Base-by-base conservation (phyloP, 441 rosid genomes). In the Populus hybrid region DNA sequence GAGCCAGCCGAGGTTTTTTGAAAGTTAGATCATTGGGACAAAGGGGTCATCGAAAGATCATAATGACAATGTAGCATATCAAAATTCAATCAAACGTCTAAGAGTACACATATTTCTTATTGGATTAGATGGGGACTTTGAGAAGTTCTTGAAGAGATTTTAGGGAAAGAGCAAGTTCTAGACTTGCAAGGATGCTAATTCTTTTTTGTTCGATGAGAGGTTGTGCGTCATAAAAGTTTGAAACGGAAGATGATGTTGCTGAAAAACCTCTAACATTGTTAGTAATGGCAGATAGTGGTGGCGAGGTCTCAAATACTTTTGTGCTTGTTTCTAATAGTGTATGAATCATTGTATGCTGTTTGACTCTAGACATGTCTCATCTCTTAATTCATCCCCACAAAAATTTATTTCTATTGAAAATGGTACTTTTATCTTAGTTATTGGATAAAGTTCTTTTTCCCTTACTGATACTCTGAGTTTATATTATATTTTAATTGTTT, bases 331-430 rank as follows among this genome's bases (percentile, higher is more conserved):
- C 1, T 0, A 64, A 77, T 64, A 24, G 1, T 72, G 14, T 35
- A 72, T 78, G 59, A 74, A 72, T 78, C 30, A 46, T 72, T 72
- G 66, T 42, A 67, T 78, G 68, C 20, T 36, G 4, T 78, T 64
- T 71, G 46, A 69, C 69, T 14, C 61, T 70, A 69, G 5, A 53
- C 36, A 32, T 1, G 24, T 77, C 5, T 12, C 4, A 10, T 0
- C 3, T 8, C 14, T 75, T 2, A 75, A 67, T 1, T 6, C 10
- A 0, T 67, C 72, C 32, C 0, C 4, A 11, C 6, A 34, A 35
- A 35, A 2, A 1, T n/a, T 23, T 35, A n/a, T 77, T 3, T 77
- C 35, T 0, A 78, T 61, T 20, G 8, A 35, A 0, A 72, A 32
- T 72, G 66, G 68, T 5, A 42, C 2, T 34, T 1, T 28, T 3